These are phyloP conservation scores for Hibiscus tridactylites DNA, from an alignment of 345 rosid genomes.

Conservation along the genomic window DNA sequence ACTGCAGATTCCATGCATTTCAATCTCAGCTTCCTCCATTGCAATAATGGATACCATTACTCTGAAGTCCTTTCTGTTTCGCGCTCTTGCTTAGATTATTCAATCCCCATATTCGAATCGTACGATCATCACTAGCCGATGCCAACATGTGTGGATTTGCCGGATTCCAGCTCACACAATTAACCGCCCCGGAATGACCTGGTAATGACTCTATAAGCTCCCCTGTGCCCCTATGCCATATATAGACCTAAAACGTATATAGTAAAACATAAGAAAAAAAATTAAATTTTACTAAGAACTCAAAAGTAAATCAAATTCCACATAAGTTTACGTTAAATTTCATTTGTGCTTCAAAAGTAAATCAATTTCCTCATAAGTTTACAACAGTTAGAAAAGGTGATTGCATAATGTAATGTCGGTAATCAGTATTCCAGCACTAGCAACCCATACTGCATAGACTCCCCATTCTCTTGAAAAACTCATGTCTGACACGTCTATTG, in stretches of 20 bases:
- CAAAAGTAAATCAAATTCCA: neutral
- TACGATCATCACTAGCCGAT: slow-evolving; percentile 63
- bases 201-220: slow-evolving; percentile 43
- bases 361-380: no score
- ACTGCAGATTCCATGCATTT: neutral
- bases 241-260: slow-evolving; percentile 41
- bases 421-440: neutral
- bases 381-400: neutral
- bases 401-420: neutral
- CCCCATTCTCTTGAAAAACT: no score
- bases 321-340: neutral
- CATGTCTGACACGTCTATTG: no score
- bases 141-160: slow-evolving; percentile 64
- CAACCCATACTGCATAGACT: neutral
- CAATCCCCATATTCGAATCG: slow-evolving; percentile 61
- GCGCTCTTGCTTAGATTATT: slow-evolving; percentile 16
- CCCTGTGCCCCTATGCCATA: slow-evolving; percentile 49
- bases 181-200: slow-evolving; percentile 64
- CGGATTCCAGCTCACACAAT: slow-evolving; percentile 76
- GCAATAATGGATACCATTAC: slow-evolving; percentile 39
- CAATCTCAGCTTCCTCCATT: slow-evolving; percentile 30
- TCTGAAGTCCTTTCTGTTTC: slow-evolving; percentile 22
- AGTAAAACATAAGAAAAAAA: neutral
- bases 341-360: neutral
- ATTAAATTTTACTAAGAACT: neutral